These are phyloP conservation scores for Fusarium tanahbumbuense DNA, from an alignment of 2,329 filamentous ascomycete species.

Conservation along the genomic window DNA sequence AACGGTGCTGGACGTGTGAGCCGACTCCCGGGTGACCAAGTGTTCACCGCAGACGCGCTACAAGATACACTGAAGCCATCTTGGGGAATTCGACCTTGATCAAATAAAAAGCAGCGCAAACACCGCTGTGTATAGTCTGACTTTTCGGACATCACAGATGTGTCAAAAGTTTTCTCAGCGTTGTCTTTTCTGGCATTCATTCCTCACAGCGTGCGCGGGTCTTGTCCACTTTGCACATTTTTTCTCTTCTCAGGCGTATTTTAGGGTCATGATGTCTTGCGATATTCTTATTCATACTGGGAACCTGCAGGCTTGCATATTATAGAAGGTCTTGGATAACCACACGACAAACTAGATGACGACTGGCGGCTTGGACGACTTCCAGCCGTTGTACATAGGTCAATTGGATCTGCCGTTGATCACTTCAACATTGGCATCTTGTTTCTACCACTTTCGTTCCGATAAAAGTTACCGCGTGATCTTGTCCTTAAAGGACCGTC, in stretches of 20 bases:
- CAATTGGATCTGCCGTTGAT: conserved; percentile 44
- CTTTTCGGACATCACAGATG: conserved; percentile 3
- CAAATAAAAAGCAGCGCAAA: conserved; percentile 24
- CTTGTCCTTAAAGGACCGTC: not conserved
- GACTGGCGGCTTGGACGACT: conserved; percentile 42
- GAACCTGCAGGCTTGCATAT: conserved; percentile 51
- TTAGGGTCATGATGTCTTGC: conserved; percentile 49
- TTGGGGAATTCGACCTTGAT: conserved; percentile 65
- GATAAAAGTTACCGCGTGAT: not conserved
- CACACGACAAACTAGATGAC: conserved; percentile 47
- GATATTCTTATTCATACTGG: conserved; percentile 45
- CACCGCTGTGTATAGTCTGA: conserved; percentile 11
- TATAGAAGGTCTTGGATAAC: conserved; percentile 51
- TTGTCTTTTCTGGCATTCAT: conserved; percentile 45
- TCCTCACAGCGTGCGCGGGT: conserved; percentile 46
- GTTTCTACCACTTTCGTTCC: conserved; percentile 20
- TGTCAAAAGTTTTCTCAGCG: conserved; percentile 26
- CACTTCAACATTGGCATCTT: conserved; percentile 38
- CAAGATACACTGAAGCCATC: conserved; percentile 68
- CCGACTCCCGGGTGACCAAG: conserved; percentile 81
- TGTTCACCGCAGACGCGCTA: conserved; percentile 80
- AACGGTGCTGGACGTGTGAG: conserved; percentile 88
- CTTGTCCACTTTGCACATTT: conserved; percentile 44
- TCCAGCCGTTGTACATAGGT: conserved; percentile 48
- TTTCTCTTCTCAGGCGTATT: conserved; percentile 46